Conservation (phyloP, 2,329 filamentous ascomycete genomes). For the Leptographium procerum region DNA sequence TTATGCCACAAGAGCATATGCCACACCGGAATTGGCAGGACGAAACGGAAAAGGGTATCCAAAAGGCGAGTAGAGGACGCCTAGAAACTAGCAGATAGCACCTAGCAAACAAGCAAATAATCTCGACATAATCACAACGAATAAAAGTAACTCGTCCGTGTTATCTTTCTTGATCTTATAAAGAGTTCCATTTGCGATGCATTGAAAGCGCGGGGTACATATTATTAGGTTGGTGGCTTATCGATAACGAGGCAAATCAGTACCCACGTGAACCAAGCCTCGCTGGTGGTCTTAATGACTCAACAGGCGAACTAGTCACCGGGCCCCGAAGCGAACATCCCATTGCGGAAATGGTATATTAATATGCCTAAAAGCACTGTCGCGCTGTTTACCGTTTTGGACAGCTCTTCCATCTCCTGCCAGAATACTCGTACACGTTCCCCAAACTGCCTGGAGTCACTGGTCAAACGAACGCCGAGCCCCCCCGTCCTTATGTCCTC, state of each 20-base stretch:
- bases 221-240: too few species aligned
- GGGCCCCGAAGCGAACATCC: background rate
- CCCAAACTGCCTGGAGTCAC: background rate
- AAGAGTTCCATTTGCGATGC: too few species aligned
- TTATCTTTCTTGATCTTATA: too few species aligned
- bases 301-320: background rate
- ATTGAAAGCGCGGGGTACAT: too few species aligned
- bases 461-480: background rate
- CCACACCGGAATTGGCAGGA: background rate
- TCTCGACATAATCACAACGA: background rate
- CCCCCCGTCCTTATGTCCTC: background rate
- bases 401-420: too few species aligned
- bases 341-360: background rate
- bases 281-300: background rate
- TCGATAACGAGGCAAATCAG: background rate
- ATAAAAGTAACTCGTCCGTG: background rate
- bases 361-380: background rate
- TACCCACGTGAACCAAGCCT: background rate
- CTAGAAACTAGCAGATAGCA: too few species aligned
- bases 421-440: background rate
- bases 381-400: too few species aligned
- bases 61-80: slow-evolving; percentile 6
- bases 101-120: background rate
- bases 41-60: background rate
- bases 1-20: background rate